Evolutionary conservation across 257 asterid genomes (phyloP), one percentile per base, ranked within the genome.

Genomic region (Prunella vulgaris): DNA sequence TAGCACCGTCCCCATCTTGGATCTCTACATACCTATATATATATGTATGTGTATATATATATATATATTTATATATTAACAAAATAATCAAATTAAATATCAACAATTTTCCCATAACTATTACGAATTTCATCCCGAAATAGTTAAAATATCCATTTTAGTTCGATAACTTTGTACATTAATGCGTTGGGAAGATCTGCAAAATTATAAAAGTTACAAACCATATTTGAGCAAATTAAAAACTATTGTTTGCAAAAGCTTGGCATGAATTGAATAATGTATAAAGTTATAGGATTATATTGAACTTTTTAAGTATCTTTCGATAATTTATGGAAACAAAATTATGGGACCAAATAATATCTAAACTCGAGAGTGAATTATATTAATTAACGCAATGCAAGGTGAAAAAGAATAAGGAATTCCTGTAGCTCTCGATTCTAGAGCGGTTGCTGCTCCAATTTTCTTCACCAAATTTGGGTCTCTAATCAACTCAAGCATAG

Each of bases 1-100:
- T 69, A 90, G 68, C 97, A 90, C 42, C 97, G 80, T 7, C 97
- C 97, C 97, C 97, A 90, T 69, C 97, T 83, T 1, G 92, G 95
- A 79, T 90, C 97, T 82, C 97, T 75, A 27, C 97, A 90, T 0
- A 90, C 97, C 96, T 89, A 32, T 49, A 9, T 12, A 32, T 30
- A 2, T n/a, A n/a, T n/a, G n/a, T n/a, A n/a, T n/a, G n/a, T n/a
- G n/a, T 49, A 9, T 12, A 32, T 30, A 2, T 89, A 32, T 49
- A 9, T 12, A 32, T 30, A 2, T n/a, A n/a, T n/a, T n/a, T n/a
- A n/a, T n/a, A n/a, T 30, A 24, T 8, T 56, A 10, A 24, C 18
- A 21, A 3, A 56, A 24, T 10, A 3, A 56, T 12, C 5, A 10
- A 24, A 10, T 22, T 4, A 25, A 1, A 54, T 3, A 21, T 21